These are phyloP conservation scores for Spinacia oleracea DNA, from an alignment of 179 eudicot genomes.

Conservation along the genomic window DNA sequence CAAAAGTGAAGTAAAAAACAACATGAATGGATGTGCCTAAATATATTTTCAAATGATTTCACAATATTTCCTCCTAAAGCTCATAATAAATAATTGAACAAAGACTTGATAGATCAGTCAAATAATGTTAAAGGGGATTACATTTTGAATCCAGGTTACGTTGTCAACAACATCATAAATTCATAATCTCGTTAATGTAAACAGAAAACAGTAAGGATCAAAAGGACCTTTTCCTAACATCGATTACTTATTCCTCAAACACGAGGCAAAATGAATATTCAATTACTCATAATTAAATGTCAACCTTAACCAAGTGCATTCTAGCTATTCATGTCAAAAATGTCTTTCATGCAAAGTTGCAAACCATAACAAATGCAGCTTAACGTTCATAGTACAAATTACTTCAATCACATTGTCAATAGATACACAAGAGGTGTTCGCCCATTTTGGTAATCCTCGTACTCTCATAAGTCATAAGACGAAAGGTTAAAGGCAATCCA, in stretches of 20 bases:
- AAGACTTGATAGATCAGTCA: neutral
- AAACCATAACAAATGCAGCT: neutral
- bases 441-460: constrained; percentile 78
- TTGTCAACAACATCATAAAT: neutral
- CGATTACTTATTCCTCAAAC: neutral
- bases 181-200: neutral
- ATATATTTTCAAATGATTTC: neutral
- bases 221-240: neutral
- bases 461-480: constrained; percentile 80
- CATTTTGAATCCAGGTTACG: neutral
- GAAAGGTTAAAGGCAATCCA: constrained; percentile 58
- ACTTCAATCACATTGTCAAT: constrained; percentile 83
- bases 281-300: neutral
- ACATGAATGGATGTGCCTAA: neutral
- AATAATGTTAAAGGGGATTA: neutral
- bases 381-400: neutral
- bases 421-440: constrained; percentile 79
- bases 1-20: neutral
- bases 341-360: neutral
- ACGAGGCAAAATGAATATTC: neutral
- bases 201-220: too few species aligned
- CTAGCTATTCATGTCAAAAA: neutral
- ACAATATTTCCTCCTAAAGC: neutral
- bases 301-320: neutral
- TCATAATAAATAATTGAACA: neutral